Conservation (phyloP, 352 stramenopile species). For the Thalassiosira hispida region DNA sequence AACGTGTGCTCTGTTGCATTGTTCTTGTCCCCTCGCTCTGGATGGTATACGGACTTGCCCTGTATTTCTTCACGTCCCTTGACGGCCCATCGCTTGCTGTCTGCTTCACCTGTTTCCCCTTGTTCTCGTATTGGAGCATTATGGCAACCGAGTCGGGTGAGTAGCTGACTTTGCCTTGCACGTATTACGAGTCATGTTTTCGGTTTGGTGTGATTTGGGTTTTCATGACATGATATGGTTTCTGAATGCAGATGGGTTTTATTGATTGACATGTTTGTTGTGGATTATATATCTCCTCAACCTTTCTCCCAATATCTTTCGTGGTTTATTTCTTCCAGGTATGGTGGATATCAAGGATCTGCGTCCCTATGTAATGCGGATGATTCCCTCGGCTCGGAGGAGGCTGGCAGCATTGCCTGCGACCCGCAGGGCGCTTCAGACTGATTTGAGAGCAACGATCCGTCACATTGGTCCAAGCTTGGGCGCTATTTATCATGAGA, state of each 20-base stretch:
- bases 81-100: slow-evolving; percentile 72
- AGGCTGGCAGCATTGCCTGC: slow-evolving; percentile 66
- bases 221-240: no score
- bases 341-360: slow-evolving; percentile 89
- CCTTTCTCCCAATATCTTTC: not conserved
- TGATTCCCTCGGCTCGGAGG: slow-evolving; percentile 78
- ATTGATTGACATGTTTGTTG: no score
- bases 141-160: slow-evolving; percentile 80
- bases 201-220: no score
- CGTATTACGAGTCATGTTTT: not conserved
- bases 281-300: not conserved
- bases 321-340: slow-evolving; percentile 36
- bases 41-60: slow-evolving; percentile 71
- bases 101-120: slow-evolving; percentile 77
- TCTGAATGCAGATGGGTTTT: no score
- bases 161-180: not conserved
- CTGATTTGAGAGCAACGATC: slow-evolving; percentile 77
- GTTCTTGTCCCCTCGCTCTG: slow-evolving; percentile 80
- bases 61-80: slow-evolving; percentile 71
- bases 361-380: slow-evolving; percentile 83
- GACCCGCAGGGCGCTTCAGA: slow-evolving; percentile 62
- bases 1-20: slow-evolving; percentile 83
- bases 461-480: slow-evolving; percentile 71
- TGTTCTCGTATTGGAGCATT: slow-evolving; percentile 87
- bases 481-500: slow-evolving; percentile 80